A percentile compares a stretch with the other conserved stretches of the same genome.
Conservation (phyloP, 805 yeast species). For the Zygosaccharomyces gambellarensis region DNA sequence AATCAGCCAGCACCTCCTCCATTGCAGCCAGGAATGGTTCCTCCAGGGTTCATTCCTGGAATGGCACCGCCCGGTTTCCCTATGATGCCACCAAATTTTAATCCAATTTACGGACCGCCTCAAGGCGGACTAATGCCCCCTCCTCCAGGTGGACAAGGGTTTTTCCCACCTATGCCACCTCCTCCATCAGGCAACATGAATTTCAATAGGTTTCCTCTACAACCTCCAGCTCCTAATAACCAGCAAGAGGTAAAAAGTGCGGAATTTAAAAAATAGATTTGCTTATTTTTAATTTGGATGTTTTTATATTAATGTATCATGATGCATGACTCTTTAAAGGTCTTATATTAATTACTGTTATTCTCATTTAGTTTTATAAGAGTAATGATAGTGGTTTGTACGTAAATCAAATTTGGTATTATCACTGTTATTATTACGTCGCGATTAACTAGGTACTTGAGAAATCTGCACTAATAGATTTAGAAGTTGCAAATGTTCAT, state of each 20-base stretch:
- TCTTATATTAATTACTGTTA: neutral
- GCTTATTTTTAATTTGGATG: slow-evolving; percentile 5
- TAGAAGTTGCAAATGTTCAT: slow-evolving; percentile 78
- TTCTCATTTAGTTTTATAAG: neutral
- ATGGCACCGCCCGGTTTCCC: slow-evolving; percentile 32
- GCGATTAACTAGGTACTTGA: slow-evolving; percentile 14
- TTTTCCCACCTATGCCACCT: slow-evolving; percentile 22
- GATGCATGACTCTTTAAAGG: neutral
- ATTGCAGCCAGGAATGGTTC: slow-evolving; percentile 15
- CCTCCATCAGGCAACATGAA: slow-evolving; percentile 13
- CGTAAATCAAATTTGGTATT: neutral
- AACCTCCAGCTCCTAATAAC: slow-evolving; percentile 4
- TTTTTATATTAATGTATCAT: slow-evolving; percentile 6
- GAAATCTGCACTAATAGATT: slow-evolving; percentile 57
- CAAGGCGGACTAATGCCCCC: slow-evolving; percentile 23
- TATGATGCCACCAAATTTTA: slow-evolving; percentile 24
- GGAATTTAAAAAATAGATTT: slow-evolving; percentile 6
- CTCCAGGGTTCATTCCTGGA: slow-evolving; percentile 25
- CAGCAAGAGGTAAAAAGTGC: slow-evolving; percentile 2
- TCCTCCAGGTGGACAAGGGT: slow-evolving; percentile 18
- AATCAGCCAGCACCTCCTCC: slow-evolving; percentile 10
- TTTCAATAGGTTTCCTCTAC: slow-evolving; percentile 11
- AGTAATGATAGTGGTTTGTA: neutral
- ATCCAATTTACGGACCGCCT: slow-evolving; percentile 21
- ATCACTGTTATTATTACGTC: neutral